These are phyloP conservation scores for Citrullus colocynthis DNA, from an alignment of 306 rosid genomes.

Conservation along the genomic window DNA sequence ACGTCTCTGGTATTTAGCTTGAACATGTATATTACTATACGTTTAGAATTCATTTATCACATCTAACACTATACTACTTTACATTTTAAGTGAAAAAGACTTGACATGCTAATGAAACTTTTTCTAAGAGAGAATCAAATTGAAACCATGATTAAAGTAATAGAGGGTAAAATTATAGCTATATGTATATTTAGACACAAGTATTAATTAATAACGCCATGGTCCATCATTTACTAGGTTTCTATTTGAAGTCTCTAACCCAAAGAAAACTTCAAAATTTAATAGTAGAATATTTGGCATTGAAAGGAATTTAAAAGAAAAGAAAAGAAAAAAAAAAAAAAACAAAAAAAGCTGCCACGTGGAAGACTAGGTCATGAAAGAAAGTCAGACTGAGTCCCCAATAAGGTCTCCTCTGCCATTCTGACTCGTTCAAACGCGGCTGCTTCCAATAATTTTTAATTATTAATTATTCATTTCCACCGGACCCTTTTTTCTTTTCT, in stretches of 20 bases:
- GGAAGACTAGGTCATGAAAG: not conserved
- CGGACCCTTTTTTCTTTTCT: not conserved
- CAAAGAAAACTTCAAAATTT: not conserved
- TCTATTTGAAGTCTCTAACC: not conserved
- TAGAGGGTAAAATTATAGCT: too few species aligned
- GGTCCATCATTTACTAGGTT: not conserved
- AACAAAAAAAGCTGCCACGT: not conserved
- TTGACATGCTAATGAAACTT: not conserved
- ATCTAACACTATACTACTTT: too few species aligned
- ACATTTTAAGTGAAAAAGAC: too few species aligned
- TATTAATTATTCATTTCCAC: not conserved
- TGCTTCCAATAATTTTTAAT: not conserved
- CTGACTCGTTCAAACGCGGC: slow-evolving; percentile 7
- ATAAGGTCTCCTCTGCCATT: not conserved
- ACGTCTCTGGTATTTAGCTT: too few species aligned
- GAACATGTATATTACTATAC: too few species aligned
- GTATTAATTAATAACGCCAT: too few species aligned
- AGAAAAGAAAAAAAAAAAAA: not conserved
- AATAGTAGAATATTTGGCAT: not conserved
- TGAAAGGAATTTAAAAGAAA: not conserved
- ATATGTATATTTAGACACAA: too few species aligned
- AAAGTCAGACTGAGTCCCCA: not conserved
- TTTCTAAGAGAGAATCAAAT: too few species aligned
- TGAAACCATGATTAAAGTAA: too few species aligned
- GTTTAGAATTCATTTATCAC: not conserved